phyloP scores from a whole-genome alignment of 2,329 filamentous ascomycete species.

The Raffaelea deltoideospora region DNA sequence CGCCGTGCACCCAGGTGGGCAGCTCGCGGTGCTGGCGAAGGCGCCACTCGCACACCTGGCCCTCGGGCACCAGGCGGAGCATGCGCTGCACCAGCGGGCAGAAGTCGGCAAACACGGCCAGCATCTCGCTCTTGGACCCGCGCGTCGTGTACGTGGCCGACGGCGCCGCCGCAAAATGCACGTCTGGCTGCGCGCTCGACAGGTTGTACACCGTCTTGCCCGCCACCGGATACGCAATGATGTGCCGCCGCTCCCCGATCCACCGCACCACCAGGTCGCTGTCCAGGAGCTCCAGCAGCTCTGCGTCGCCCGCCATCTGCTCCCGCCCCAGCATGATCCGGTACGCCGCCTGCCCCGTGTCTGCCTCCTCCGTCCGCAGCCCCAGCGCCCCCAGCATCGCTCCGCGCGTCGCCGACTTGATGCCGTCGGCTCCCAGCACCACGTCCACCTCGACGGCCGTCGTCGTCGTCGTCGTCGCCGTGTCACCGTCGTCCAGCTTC shows the following conservation, averaged over 20 bases:
- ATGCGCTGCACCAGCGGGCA: slow-evolving; percentile 43
- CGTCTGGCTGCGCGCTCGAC: slow-evolving; percentile 46
- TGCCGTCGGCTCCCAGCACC: slow-evolving; percentile 38
- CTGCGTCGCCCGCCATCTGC: slow-evolving; percentile 50
- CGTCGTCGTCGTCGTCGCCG: slow-evolving; percentile 26
- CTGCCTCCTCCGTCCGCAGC: slow-evolving; percentile 39
- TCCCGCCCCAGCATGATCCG: slow-evolving; percentile 60
- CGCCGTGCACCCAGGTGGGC: slow-evolving; percentile 41
- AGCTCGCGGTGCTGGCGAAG: slow-evolving; percentile 42
- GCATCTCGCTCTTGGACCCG: slow-evolving; percentile 44
- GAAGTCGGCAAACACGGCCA: slow-evolving; percentile 46
- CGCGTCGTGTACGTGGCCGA: slow-evolving; percentile 47
- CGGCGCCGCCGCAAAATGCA: slow-evolving; percentile 41
- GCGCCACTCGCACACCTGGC: slow-evolving; percentile 50
- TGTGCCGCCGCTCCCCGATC: slow-evolving; percentile 62
- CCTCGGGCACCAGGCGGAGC: slow-evolving; percentile 44
- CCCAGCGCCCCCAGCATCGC: slow-evolving; percentile 39
- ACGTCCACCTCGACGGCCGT: slow-evolving; percentile 34
- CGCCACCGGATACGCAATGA: slow-evolving; percentile 63
- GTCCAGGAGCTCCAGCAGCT: slow-evolving; percentile 52
- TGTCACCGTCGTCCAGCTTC: background rate
- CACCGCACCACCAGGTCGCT: slow-evolving; percentile 54
- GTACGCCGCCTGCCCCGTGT: slow-evolving; percentile 65
- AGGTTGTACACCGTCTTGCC: slow-evolving; percentile 52
- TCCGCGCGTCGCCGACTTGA: slow-evolving; percentile 35